Conservation (phyloP, 768 basidiomycete species). For the Mycena epipterygia region DNA sequence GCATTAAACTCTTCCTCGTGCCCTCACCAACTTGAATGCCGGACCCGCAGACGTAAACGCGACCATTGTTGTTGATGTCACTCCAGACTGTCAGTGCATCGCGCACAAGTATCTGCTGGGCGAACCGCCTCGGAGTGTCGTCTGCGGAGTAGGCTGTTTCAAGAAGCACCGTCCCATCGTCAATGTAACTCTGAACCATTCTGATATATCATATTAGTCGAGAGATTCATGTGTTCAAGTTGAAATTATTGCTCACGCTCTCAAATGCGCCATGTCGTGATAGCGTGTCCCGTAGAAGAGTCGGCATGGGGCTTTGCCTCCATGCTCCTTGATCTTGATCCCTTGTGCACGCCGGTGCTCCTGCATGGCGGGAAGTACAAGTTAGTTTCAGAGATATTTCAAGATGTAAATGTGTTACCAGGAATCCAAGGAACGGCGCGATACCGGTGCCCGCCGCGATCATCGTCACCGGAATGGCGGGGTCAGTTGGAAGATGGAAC, state of each 20-base stretch:
- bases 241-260: conserved; percentile 1
- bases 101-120: conserved; percentile 28
- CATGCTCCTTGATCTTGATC: conserved; percentile 18
- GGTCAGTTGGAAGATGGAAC: conserved; percentile 32
- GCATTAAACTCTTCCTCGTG: conserved; percentile 16
- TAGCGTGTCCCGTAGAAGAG: conserved; percentile 27
- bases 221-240: background rate
- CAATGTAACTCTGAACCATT: conserved; percentile 10
- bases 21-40: conserved; percentile 6
- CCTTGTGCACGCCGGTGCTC: conserved; percentile 33
- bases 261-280: conserved; percentile 26
- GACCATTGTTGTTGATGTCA: conserved; percentile 25
- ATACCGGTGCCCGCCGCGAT: conserved; percentile 30
- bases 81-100: conserved; percentile 29
- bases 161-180: conserved; percentile 21
- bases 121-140: conserved; percentile 21
- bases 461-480: conserved; percentile 25
- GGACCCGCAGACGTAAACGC: conserved; percentile 22
- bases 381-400: background rate
- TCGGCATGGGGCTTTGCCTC: conserved; percentile 25
- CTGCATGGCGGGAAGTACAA: background rate
- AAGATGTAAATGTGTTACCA: conserved; percentile 1
- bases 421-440: conserved; percentile 29
- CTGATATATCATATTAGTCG: background rate
- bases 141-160: conserved; percentile 30